Evolutionary conservation across 140 eudicot genomes (phyloP).

Genomic region (Ambrosia hybrid): DNA sequence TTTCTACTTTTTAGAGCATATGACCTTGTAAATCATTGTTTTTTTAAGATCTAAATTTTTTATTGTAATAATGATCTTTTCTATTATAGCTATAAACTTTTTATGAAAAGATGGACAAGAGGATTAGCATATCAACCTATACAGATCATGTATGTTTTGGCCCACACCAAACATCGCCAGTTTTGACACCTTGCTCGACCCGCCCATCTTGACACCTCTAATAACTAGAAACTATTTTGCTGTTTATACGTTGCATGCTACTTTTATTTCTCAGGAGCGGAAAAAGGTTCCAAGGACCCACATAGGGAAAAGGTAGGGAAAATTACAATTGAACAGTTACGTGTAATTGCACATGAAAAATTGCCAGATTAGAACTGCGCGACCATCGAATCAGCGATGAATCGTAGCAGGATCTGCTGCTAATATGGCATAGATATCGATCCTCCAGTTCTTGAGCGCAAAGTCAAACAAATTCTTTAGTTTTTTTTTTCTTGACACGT

Average conservation of each 20-base stretch:
- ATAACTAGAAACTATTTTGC: background rate
- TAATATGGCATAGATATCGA: conserved; percentile 85
- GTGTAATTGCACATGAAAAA: conserved; percentile 77
- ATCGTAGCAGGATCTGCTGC: conserved; percentile 93
- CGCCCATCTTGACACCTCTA: background rate
- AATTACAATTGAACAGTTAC: conserved; percentile 79
- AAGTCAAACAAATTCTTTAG: conserved; percentile 52
- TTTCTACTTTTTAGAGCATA: background rate
- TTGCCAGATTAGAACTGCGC: conserved; percentile 81
- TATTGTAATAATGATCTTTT: background rate
- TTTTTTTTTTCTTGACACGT: conserved; percentile 19
- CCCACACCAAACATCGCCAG: no score
- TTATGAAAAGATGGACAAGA: background rate
- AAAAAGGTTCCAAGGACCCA: conserved; percentile 93
- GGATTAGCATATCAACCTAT: background rate
- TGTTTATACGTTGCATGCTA: background rate
- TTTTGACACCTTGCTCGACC: background rate
- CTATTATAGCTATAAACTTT: background rate
- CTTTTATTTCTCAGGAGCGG: conserved; percentile 54
- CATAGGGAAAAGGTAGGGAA: conserved; percentile 80
- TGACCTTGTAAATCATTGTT: background rate
- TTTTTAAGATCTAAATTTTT: background rate
- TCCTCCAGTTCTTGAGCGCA: conserved; percentile 77
- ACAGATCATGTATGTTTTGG: no score
- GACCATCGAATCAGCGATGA: conserved; percentile 74